Base-by-base conservation (phyloP, 2,329 filamentous ascomycete genomes). In the Neofusicoccum parvum region DNA sequence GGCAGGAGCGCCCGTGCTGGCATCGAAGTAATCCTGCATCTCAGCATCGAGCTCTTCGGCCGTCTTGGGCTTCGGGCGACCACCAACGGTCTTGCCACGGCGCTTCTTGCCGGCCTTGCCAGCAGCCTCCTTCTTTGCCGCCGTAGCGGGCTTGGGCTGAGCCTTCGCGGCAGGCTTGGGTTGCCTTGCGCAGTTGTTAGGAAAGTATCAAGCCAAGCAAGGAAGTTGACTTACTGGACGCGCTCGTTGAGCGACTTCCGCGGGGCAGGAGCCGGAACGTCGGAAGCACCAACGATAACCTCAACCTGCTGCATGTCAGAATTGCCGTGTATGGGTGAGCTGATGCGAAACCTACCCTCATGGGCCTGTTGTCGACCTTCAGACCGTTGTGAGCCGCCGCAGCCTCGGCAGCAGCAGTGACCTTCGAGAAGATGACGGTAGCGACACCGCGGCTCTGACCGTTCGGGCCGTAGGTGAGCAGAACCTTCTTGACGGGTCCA, bases 21-120 rank as follows among this genome's bases (percentile, higher is more conserved):
- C 80, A 36, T 85, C 88, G 76, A 96, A 98, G 82, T 99, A 99
- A 79, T 98, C 95, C 20, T 88, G 89, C 95, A 99, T 99, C 79
- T 99, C 95, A 4, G 92, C 93, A 78, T 99, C 95, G 32, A 99
- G 88, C 82, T 99, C 94, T 77, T 97, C 94, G 1, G 90, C 88
- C 0, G 93, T 96, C 91, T 98, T 98, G 82, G 84, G 81, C 80
- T 88, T 96, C 84, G 79, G 82, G 68, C 83, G 81, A 65, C 85
- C 82, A 65, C 85, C 82, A 76, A 84, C 86, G 79, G 85, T 85
- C 72, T 80, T 79, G 69, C 80, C 81, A 50, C 80, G 82, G 10
- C 32, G 77, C 80, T 88, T 96, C 69, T 83, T 82, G 54, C 80
- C 79, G 54, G 76, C 80, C 51, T 76, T 79, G 27, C 64, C 69